These are phyloP conservation scores for Pichia sp. DNA, from an alignment of 1,139 yeast genomes.

Conservation along the genomic window DNA sequence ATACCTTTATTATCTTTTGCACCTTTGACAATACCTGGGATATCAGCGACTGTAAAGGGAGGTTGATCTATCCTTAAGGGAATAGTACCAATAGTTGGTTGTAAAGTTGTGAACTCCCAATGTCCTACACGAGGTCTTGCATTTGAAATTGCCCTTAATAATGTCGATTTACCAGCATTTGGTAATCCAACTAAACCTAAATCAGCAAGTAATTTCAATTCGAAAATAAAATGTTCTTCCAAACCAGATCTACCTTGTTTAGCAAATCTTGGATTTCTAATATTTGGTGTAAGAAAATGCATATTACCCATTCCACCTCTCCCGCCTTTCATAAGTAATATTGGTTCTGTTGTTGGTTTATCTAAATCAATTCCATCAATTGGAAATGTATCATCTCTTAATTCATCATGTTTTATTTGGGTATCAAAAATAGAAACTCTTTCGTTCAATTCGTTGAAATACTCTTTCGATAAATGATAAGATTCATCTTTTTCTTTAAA, in stretches of 20 bases:
- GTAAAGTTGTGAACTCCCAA: slow-evolving; percentile 94
- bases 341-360: slow-evolving; percentile 58
- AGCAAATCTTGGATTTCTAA: slow-evolving; percentile 85
- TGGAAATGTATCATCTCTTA: slow-evolving; percentile 64
- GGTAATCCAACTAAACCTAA: slow-evolving; percentile 92
- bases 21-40: slow-evolving; percentile 90
- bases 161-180: slow-evolving; percentile 92
- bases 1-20: slow-evolving; percentile 83
- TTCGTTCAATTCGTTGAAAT: slow-evolving; percentile 56
- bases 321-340: slow-evolving; percentile 77
- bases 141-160: slow-evolving; percentile 78
- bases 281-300: slow-evolving; percentile 80
- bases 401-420: slow-evolving; percentile 55
- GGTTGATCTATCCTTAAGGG: slow-evolving; percentile 57
- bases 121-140: slow-evolving; percentile 92
- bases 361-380: slow-evolving; percentile 70
- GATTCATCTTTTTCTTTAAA: slow-evolving; percentile 71
- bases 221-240: slow-evolving; percentile 65
- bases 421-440: slow-evolving; percentile 61
- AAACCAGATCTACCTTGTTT: slow-evolving; percentile 71
- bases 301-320: slow-evolving; percentile 93
- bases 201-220: slow-evolving; percentile 83
- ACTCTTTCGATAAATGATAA: slow-evolving; percentile 58
- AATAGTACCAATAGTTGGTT: slow-evolving; percentile 89
- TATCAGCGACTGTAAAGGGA: slow-evolving; percentile 92